Evolutionary conservation across 805 yeast species (phyloP).

Genomic region (Candida broadrunensis): DNA sequence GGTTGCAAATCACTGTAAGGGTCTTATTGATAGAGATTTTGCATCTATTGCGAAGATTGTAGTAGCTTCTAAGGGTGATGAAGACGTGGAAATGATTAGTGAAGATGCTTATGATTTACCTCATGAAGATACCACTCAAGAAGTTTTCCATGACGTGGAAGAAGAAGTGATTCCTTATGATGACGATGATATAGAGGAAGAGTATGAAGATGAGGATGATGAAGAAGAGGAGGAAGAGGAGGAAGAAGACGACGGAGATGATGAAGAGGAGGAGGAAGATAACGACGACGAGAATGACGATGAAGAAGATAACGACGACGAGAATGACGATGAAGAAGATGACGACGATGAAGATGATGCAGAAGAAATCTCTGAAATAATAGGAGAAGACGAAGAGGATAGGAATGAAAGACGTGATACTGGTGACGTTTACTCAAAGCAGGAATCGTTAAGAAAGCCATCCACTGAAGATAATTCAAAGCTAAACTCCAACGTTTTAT

Average conservation of each 20-base stretch:
- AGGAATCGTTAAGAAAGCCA: not conserved
- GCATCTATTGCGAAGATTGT: not conserved
- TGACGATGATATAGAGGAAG: conserved; percentile 4
- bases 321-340: not conserved
- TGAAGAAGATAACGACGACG: not conserved
- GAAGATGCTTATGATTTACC: conserved; percentile 1
- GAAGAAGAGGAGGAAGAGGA: conserved; percentile 6
- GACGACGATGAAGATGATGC: not conserved
- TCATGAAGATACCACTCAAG: not conserved
- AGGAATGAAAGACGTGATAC: not conserved
- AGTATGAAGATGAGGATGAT: conserved; percentile 4
- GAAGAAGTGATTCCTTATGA: conserved; percentile 3
- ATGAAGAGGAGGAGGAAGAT: conserved; percentile 2
- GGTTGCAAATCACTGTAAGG: conserved; percentile 46
- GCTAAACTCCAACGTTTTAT: conserved; percentile 35
- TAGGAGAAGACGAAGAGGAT: conserved; percentile 4
- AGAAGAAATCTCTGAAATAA: not conserved
- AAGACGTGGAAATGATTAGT: conserved; percentile 6
- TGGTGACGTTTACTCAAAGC: not conserved
- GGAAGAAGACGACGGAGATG: conserved; percentile 5
- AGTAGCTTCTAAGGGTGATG: conserved; percentile 5
- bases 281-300: not conserved
- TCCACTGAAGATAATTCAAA: conserved; percentile 12
- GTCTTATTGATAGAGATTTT: not conserved
- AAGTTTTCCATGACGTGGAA: conserved; percentile 3